Base-by-base conservation (phyloP, 345 rosid species). In the Sapria himalayana region DNA sequence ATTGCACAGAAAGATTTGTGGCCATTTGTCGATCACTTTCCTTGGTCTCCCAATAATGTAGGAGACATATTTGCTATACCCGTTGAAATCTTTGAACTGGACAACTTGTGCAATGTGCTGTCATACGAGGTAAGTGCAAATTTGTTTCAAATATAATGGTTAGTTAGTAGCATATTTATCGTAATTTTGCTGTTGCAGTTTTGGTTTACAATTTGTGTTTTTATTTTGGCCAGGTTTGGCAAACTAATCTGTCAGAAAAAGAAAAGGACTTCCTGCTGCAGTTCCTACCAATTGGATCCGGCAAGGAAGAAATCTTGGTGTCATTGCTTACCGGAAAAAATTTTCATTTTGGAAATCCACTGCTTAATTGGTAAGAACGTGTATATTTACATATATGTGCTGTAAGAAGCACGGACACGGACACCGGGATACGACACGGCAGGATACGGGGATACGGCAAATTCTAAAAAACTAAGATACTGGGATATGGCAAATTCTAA, bases 301-400 rank as follows among this genome's bases (percentile, higher is more conserved):
- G 65, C 40, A 54, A 59, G 15, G 73, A 63, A 45, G 64, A 76
- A 56, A 59, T 62, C 47, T 72, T 79, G 47, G 62, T 64, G 45
- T 48, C 66, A 19, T 55, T 89, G 65, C 73, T 79, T 59, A 58
- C 61, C 11, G 93, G 84, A 52, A 76, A 79, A 15, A 74, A 74
- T 68, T 69, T 82, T 29, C 76, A 74, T 55, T 82, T 82, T 46
- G 93, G 93, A 51, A 89, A 73, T 62, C 93, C 84, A 54, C 64
- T 50, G 41, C 59, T 67, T 45, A 64, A 71, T 56, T 89, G 98
- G 98, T 59, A 46, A 74, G 92, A 63, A 40, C 37, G 43, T 21
- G 24, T 55, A 23, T 22, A 27, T 48, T 19, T n/a, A n/a, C n/a
- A n/a, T n/a, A n/a, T n/a, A n/a, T n/a, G n/a, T n/a, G n/a, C n/a